These are phyloP conservation scores for Sarocladium brachiariae DNA, from an alignment of 2,329 filamentous ascomycete genomes.

Conservation along the genomic window DNA sequence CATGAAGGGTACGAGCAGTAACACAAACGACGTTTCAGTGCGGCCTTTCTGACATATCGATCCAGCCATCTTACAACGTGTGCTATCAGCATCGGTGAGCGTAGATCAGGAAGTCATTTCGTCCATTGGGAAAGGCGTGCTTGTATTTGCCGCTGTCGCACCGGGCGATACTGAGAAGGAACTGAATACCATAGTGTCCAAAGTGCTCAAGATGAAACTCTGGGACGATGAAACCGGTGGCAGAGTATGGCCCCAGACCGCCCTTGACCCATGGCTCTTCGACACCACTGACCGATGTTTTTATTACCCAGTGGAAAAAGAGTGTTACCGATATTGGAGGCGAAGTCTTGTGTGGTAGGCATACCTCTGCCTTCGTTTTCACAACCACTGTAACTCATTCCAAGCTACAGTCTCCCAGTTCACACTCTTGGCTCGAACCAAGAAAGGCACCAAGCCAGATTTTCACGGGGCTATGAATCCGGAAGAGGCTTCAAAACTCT, in stretches of 20 bases:
- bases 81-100: slow-evolving; percentile 90
- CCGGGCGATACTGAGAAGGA: slow-evolving; percentile 88
- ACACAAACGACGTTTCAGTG: slow-evolving; percentile 10
- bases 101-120: slow-evolving; percentile 88
- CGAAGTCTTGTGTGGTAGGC: slow-evolving; percentile 84
- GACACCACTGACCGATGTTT: background rate
- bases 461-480: slow-evolving; percentile 83
- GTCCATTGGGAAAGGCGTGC: slow-evolving; percentile 79
- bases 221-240: slow-evolving; percentile 78
- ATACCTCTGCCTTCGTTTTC: background rate
- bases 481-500: slow-evolving; percentile 72
- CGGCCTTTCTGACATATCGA: background rate
- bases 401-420: slow-evolving; percentile 86
- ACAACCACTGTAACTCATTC: background rate
- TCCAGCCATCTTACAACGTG: slow-evolving; percentile 82
- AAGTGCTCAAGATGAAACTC: slow-evolving; percentile 82
- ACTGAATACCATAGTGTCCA: slow-evolving; percentile 72
- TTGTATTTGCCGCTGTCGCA: slow-evolving; percentile 87
- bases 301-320: slow-evolving; percentile 69
- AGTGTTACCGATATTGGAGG: slow-evolving; percentile 83
- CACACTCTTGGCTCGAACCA: slow-evolving; percentile 85
- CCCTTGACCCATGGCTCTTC: background rate
- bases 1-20: slow-evolving; percentile 30
- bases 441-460: slow-evolving; percentile 91
- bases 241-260: slow-evolving; percentile 41